Conservation (phyloP, 805 yeast genomes). For the Ogataea siamensis region DNA sequence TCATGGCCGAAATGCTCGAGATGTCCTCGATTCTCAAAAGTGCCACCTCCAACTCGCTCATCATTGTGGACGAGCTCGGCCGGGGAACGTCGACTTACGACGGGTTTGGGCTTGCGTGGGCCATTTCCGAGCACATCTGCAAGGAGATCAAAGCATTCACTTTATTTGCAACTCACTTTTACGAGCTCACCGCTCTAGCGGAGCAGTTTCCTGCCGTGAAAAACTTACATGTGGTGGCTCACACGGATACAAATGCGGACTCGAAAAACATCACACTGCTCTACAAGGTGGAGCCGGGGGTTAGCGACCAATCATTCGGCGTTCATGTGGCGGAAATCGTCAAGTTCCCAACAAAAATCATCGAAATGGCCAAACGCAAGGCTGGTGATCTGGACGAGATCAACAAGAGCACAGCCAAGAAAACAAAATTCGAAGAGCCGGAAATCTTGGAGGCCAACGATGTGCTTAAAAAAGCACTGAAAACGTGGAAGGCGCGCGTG, state of each 20-base stretch:
- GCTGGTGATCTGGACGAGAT: constrained; percentile 78
- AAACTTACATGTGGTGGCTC: constrained; percentile 92
- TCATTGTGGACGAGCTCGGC: constrained; percentile 93
- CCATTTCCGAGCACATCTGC: constrained; percentile 85
- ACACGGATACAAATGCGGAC: constrained; percentile 51
- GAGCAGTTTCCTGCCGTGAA: constrained; percentile 61
- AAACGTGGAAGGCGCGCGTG: constrained; percentile 52
- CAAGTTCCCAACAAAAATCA: constrained; percentile 85
- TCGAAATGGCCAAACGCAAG: constrained; percentile 93
- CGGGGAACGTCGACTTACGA: constrained; percentile 94
- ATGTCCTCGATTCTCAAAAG: constrained; percentile 82
- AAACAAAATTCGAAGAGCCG: constrained; percentile 47
- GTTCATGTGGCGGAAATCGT: constrained; percentile 97
- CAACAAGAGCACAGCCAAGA: constrained; percentile 39
- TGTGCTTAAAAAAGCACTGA: constrained; percentile 46
- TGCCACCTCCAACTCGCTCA: constrained; percentile 74
- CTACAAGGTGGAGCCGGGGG: constrained; percentile 95
- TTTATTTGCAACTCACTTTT: constrained; percentile 96
- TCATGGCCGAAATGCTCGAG: constrained; percentile 95
- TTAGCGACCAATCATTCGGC: constrained; percentile 94
- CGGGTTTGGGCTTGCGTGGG: constrained; percentile 98
- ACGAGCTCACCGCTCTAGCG: constrained; percentile 83
- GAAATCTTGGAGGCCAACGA: constrained; percentile 57
- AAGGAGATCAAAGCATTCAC: constrained; percentile 71
- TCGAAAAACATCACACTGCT: constrained; percentile 76